Evolutionary conservation across 805 yeast genomes (phyloP).

Genomic region (Candida tammaniensis): DNA sequence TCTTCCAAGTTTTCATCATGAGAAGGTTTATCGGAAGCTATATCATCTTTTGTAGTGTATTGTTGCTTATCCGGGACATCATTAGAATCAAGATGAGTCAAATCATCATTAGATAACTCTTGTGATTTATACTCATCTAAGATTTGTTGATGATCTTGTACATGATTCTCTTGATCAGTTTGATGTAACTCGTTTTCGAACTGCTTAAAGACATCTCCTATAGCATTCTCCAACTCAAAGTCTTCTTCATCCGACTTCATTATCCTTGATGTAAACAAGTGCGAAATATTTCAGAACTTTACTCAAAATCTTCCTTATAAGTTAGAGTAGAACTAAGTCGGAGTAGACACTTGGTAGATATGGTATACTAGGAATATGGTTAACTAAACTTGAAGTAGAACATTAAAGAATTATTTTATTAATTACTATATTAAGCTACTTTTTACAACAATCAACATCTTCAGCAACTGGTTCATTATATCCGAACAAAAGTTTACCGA

Average conservation of each 20-base stretch:
- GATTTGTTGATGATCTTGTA: too few relatives aligned
- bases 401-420: too few relatives aligned
- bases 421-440: slow-evolving; percentile 1
- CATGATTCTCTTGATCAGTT: slow-evolving; percentile 2
- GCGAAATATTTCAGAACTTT: too few relatives aligned
- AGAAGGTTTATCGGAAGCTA: background rate
- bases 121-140: background rate
- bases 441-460: slow-evolving; percentile 13
- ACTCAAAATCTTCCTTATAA: too few relatives aligned
- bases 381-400: too few relatives aligned
- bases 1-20: slow-evolving; percentile 1
- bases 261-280: slow-evolving; percentile 10
- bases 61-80: too few relatives aligned
- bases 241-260: slow-evolving; percentile 13
- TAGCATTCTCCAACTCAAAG: slow-evolving; percentile 30
- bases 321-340: too few relatives aligned
- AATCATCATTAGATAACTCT: too few relatives aligned
- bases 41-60: background rate
- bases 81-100: too few relatives aligned
- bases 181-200: slow-evolving; percentile 17
- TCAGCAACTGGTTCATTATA: slow-evolving; percentile 37
- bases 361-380: too few relatives aligned
- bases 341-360: too few relatives aligned
- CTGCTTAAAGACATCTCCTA: slow-evolving; percentile 38
- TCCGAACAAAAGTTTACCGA: slow-evolving; percentile 56